Evolutionary conservation across 2,329 filamentous ascomycete species (phyloP).

Genomic region (Colletotrichum tabaci): DNA sequence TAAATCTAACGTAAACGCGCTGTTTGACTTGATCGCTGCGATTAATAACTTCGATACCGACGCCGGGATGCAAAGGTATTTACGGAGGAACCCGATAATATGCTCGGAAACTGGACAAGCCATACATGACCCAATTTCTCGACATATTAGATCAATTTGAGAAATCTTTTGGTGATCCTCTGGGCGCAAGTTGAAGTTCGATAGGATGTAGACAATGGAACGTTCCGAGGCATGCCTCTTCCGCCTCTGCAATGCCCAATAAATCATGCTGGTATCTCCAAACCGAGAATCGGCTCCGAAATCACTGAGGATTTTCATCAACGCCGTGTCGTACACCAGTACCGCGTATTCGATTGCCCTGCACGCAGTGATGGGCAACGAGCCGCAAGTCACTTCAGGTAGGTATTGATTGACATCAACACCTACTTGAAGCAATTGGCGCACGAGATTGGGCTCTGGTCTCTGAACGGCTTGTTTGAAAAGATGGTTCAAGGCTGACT

Average conservation of each 20-base stretch:
- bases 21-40: not conserved
- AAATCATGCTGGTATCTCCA: rapidly evolving
- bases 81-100: not conserved
- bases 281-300: not conserved
- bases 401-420: not conserved
- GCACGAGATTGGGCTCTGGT: not conserved
- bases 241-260: rapidly evolving
- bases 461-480: not conserved
- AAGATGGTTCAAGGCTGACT: not conserved
- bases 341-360: not conserved
- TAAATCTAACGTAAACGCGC: not conserved
- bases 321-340: not conserved
- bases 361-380: too few species aligned
- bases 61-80: not conserved
- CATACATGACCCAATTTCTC: not conserved
- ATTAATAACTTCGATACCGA: not conserved
- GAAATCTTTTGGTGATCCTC: not conserved
- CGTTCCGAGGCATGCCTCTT: not conserved
- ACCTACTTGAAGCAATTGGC: not conserved
- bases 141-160: not conserved
- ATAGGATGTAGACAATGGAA: not conserved
- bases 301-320: not conserved
- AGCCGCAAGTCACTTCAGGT: too few species aligned
- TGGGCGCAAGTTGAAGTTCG: not conserved
- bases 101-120: not conserved